Evolutionary conservation across 1,284 basidiomycete genomes (phyloP).

Genomic region (Ganoderma lucidum): DNA sequence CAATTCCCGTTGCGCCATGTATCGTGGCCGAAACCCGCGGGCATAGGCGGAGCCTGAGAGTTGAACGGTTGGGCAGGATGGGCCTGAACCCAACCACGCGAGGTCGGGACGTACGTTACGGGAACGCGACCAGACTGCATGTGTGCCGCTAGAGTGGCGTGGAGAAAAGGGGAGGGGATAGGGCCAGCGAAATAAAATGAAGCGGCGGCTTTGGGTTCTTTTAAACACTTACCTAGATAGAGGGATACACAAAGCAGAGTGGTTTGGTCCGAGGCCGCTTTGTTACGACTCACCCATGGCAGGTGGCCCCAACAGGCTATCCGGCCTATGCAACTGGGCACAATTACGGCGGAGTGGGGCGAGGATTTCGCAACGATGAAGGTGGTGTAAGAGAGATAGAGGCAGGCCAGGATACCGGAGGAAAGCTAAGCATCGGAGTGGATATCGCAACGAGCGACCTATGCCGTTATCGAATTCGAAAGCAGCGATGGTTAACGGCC

Average conservation of each 20-base stretch:
- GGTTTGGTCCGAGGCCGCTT: neutral
- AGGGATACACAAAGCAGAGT: neutral
- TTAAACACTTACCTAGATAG: neutral
- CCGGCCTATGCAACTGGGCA: neutral
- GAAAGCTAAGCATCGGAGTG: neutral
- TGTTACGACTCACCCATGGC: neutral
- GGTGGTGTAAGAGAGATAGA: neutral
- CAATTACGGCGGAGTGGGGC: neutral
- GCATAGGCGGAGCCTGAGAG: constrained; percentile 39
- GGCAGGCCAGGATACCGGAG: neutral
- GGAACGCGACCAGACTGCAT: constrained; percentile 12
- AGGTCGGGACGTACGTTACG: constrained; percentile 20
- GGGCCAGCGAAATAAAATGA: neutral
- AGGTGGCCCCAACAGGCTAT: neutral
- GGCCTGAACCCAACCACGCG: constrained; percentile 29
- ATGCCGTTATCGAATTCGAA: neutral
- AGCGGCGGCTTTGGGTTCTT: neutral
- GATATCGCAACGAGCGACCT: neutral
- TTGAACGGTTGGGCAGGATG: constrained; percentile 29
- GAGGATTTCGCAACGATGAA: neutral
- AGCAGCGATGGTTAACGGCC: neutral
- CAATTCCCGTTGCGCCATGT: constrained; percentile 40
- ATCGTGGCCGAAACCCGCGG: constrained; percentile 37
- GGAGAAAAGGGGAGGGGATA: neutral
- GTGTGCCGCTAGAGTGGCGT: constrained; percentile 16